Evolutionary conservation across 306 rosid species (phyloP), one percentile per base, ranked within the genome.

Genomic region (Vachellia collinsii): DNA sequence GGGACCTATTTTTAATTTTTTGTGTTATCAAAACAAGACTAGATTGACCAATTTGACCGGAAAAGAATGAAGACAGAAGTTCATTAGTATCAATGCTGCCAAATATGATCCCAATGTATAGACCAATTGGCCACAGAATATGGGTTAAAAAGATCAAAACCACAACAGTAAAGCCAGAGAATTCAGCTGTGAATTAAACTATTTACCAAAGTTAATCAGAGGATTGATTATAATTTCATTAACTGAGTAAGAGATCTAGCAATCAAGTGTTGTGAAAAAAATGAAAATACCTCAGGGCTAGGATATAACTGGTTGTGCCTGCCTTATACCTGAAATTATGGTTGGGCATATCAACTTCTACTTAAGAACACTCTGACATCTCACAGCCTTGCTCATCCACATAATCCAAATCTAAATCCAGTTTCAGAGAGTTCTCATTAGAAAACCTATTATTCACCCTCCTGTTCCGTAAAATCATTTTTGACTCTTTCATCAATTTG

Each of bases 401-500:
- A 77, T 76, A 34, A 83, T 81, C 88, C 79, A 87, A 86, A 81
- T 87, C 87, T 62, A 80, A 75, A 63, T 76, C 70, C 74, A 67
- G 38, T 29, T 80, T 70, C 16, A 39, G 63, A 78, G 62, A 63
- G 58, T 62, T 65, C 75, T 54, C 71, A 64, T 71, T 38, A 78
- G 75, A 81, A 76, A 83, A 74, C 44, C 79, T 84, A 81, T 79
- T 87, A 54, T 79, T 79, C 71, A 84, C 62, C 85, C 97, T 92
- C 84, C 87, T 87, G 34, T 77, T 84, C 87, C 83, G 90, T 66
- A 91, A 87, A 79, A 90, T 87, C 82, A 61, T 83, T 22, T 70
- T 72, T 1, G 97, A 92, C 58, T 89, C 81, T 76, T 88, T 84
- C 94, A 93, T 87, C 90, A 93, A 87, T 76, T 84, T 81, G 61